phyloP scores from a whole-genome alignment of 768 basidiomycete species.

The Boletales sp. region DNA sequence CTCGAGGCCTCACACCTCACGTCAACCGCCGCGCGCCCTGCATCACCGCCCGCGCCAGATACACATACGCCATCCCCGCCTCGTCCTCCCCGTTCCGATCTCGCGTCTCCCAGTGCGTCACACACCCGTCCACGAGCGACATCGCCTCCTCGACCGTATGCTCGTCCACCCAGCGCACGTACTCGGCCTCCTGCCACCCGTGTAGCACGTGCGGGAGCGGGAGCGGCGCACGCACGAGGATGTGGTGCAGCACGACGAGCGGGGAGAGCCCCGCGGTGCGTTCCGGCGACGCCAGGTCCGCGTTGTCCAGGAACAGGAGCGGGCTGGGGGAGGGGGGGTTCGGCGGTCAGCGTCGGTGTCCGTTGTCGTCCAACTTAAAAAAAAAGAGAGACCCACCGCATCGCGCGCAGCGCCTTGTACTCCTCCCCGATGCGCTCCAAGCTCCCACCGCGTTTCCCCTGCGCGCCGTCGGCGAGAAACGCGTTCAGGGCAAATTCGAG shows the following conservation, averaged over 20 bases:
- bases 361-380: too few relatives aligned
- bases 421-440: constrained; percentile 82
- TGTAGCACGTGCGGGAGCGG: constrained; percentile 86
- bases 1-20: too few relatives aligned
- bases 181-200: constrained; percentile 94
- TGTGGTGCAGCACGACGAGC: constrained; percentile 86
- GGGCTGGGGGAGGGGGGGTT: constrained; percentile 51
- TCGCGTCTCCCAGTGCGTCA: constrained; percentile 76
- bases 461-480: constrained; percentile 59
- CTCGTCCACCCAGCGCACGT: constrained; percentile 94
- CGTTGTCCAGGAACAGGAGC: constrained; percentile 84
- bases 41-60: constrained; percentile 66
- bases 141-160: constrained; percentile 79
- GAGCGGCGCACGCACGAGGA: constrained; percentile 84
- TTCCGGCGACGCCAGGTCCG: constrained; percentile 57
- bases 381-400: constrained; percentile 67
- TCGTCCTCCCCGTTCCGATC: constrained; percentile 52
- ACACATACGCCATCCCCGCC: constrained; percentile 57
- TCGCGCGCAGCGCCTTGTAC: constrained; percentile 78
- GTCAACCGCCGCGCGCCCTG: constrained; percentile 11
- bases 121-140: constrained; percentile 74
- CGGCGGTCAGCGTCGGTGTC: too few relatives aligned
- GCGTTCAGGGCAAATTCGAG: constrained; percentile 89
- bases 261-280: constrained; percentile 79
- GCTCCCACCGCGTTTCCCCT: constrained; percentile 58